Base-by-base conservation (phyloP, 345 rosid species). In the Limnanthes douglasii region DNA sequence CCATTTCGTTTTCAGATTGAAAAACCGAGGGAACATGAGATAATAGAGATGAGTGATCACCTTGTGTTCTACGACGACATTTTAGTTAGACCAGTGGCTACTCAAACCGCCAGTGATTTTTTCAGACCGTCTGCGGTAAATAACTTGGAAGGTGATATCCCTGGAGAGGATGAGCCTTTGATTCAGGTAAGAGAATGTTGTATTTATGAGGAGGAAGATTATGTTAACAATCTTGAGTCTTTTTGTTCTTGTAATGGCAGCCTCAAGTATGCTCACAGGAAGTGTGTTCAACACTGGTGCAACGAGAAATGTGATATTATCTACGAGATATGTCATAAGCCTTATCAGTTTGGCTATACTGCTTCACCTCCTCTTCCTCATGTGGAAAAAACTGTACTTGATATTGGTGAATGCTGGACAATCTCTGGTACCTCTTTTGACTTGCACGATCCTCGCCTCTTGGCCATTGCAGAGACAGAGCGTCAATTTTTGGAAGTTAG, bases 181-280 rank as follows among this genome's bases (percentile, higher is more conserved):
- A 61, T 84, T 56, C 66, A 48, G 52, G 62, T 29, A 20, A 85
- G 63, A 8, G 96, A 84, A 59, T 90, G 98, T 50, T 81, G 96
- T 39, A 90, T 90, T 71, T 90, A 93, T 51, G 96, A 80, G 53
- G 98, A 90, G 40, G 96, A 90, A 61, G 93, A 73, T 44, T 56
- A 58, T 4, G n/a, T 75, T 26, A 46, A 18, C 54, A 78, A 66
- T 57, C 59, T 90, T 26, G 98, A 84, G 72, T 53, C 61, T 26
- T 96, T 96, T 2, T 90, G 98, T 54, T 72, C 72, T 34, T 84
- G 96, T 48, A 70, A 69, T 43, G 98, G 98, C 25, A 90, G 85
- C 54, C 57, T 84, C 45, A 84, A 90, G n/a, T 74, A 59, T 59
- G 85, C 92, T 25, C 81, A 78, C 53, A 59, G 75, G 41, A 71